Percentiles rank a stretch among this genome's conserved stretches.
Conservation (phyloP, 1,284 basidiomycete species). For the Hypsizygus ulmarius region DNA sequence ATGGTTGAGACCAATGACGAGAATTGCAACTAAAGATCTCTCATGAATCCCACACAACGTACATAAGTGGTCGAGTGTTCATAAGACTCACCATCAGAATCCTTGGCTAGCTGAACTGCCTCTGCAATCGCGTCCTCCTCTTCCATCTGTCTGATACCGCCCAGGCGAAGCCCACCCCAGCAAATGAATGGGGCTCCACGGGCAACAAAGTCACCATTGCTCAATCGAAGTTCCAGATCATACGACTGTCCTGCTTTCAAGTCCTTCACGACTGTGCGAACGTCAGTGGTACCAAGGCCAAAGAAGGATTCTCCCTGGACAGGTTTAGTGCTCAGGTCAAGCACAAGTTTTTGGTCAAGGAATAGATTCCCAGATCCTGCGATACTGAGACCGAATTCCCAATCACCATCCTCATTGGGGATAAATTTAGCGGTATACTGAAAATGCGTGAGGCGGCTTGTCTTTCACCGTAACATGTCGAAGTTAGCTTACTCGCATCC, state of each 20-base stretch:
- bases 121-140: conserved; percentile 37
- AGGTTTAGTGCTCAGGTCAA: conserved; percentile 44
- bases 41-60: not conserved
- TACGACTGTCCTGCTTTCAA: conserved; percentile 37
- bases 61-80: not conserved
- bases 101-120: conserved; percentile 41
- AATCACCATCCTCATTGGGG: conserved; percentile 43
- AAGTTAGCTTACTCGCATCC: conserved; percentile 32
- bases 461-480: not conserved
- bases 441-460: not conserved
- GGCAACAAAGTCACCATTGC: conserved; percentile 31
- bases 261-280: conserved; percentile 32
- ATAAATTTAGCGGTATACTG: conserved; percentile 42
- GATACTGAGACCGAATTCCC: conserved; percentile 48
- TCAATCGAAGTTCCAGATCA: conserved; percentile 36
- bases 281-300: conserved; percentile 39
- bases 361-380: conserved; percentile 48
- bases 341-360: conserved; percentile 44
- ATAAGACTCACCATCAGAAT: conserved; percentile 36
- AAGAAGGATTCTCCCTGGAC: conserved; percentile 34
- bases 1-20: conserved; percentile 47
- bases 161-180: conserved; percentile 47
- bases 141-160: conserved; percentile 35
- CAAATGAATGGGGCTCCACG: conserved; percentile 33
- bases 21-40: conserved; percentile 33